Conservation (phyloP, 202 grass and related monocot genomes). For the Hordeum pubiflorum region DNA sequence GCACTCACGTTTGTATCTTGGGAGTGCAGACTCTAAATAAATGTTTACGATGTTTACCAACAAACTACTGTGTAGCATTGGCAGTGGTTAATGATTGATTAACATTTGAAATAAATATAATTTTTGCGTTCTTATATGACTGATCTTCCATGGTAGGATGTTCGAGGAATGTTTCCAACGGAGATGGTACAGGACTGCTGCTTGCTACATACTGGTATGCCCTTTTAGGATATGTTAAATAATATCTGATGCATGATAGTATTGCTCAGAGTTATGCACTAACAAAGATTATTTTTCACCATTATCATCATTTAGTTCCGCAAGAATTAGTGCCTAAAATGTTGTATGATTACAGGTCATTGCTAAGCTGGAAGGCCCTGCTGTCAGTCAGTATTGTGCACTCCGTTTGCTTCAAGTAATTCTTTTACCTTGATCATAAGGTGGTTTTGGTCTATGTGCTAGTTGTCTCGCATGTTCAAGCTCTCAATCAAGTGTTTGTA, state of each 20-base stretch:
- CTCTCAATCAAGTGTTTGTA: slow-evolving; percentile 25
- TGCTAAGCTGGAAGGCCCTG: slow-evolving; percentile 96
- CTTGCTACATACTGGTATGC: slow-evolving; percentile 89
- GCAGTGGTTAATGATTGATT: not conserved
- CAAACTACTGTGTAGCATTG: not conserved
- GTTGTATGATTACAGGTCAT: slow-evolving; percentile 62
- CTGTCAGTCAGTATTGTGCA: slow-evolving; percentile 95
- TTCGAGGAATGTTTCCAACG: slow-evolving; percentile 99
- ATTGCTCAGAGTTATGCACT: slow-evolving; percentile 12
- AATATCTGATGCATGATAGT: not conserved
- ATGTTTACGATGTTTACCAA: slow-evolving; percentile 6
- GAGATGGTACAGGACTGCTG: slow-evolving; percentile 99
- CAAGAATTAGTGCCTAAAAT: slow-evolving; percentile 22
- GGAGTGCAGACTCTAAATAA: not conserved
- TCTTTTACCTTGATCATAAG: slow-evolving; percentile 15
- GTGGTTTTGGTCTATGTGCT: slow-evolving; percentile 22
- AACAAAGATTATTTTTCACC: not conserved
- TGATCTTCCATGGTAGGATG: slow-evolving; percentile 60
- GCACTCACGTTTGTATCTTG: not conserved
- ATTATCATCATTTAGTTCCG: slow-evolving; percentile 14
- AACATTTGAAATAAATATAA: slow-evolving; percentile 15
- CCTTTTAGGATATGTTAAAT: slow-evolving; percentile 8
- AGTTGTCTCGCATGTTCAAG: slow-evolving; percentile 18
- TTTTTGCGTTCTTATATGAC: slow-evolving; percentile 1
- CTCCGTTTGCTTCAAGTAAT: slow-evolving; percentile 90